Percentiles rank a stretch among this genome's conserved stretches.
Conservation (phyloP, 2,329 filamentous ascomycete species). For the Fusarium bulbicola region DNA sequence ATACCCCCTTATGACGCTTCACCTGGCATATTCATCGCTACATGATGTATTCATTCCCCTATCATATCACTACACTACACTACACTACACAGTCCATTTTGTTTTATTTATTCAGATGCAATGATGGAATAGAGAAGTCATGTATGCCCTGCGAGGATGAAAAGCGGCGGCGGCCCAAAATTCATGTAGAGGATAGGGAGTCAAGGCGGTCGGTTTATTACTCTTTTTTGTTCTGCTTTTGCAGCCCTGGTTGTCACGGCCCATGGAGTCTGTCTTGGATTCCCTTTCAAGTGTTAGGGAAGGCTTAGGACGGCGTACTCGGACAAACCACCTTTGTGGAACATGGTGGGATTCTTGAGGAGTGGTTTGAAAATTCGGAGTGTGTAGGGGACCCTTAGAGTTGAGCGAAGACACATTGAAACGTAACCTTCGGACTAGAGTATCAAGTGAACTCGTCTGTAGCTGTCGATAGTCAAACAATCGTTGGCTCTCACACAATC, state of each 20-base stretch:
- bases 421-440: slow-evolving; percentile 40
- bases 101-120: slow-evolving; percentile 42
- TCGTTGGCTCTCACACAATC: slow-evolving; percentile 20
- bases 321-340: slow-evolving; percentile 35
- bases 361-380: slow-evolving; percentile 40
- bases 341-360: slow-evolving; percentile 26
- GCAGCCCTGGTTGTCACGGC: slow-evolving; percentile 33
- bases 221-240: slow-evolving; percentile 35
- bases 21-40: slow-evolving; percentile 41
- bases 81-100: slow-evolving; percentile 41
- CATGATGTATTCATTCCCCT: slow-evolving; percentile 38
- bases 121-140: slow-evolving; percentile 55
- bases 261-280: slow-evolving; percentile 41
- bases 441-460: slow-evolving; percentile 48
- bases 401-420: slow-evolving; percentile 36
- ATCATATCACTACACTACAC: slow-evolving; percentile 33
- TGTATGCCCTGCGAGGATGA: slow-evolving; percentile 51
- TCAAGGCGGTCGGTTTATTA: slow-evolving; percentile 48
- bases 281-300: slow-evolving; percentile 50
- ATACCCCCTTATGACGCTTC: slow-evolving; percentile 50
- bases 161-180: slow-evolving; percentile 50
- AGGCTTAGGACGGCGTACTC: slow-evolving; percentile 36
- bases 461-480: slow-evolving; percentile 29
- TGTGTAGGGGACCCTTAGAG: slow-evolving; percentile 42
- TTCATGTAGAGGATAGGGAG: slow-evolving; percentile 55